phyloP scores from a whole-genome alignment of 2,329 filamentous ascomycete genomes.

The Cercospora berteroae region DNA sequence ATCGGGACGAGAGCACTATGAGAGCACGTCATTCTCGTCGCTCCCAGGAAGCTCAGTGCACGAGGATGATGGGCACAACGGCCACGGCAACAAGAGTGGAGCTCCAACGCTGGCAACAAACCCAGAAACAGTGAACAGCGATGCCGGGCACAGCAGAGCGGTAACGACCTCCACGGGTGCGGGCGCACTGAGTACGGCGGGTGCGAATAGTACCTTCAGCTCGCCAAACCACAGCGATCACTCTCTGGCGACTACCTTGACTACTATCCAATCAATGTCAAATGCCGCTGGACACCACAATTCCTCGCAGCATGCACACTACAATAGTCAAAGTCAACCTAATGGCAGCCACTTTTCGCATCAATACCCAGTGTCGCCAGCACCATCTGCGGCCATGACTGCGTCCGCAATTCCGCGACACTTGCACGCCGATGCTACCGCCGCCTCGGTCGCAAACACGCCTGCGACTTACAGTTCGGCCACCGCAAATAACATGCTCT shows the following conservation, averaged over 20 bases:
- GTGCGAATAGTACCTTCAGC: constrained; percentile 72
- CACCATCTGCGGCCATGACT: constrained; percentile 54
- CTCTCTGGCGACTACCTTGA: constrained; percentile 78
- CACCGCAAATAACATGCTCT: constrained; percentile 77
- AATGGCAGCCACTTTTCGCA: constrained; percentile 55
- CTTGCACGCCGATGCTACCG: constrained; percentile 50
- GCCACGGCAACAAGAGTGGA: constrained; percentile 67
- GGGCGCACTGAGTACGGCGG: constrained; percentile 61
- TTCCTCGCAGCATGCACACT: constrained; percentile 34
- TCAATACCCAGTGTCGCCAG: constrained; percentile 53
- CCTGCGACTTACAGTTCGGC: constrained; percentile 66
- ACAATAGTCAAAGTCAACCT: constrained; percentile 38
- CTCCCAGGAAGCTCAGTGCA: constrained; percentile 48
- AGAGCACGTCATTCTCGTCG: constrained; percentile 56
- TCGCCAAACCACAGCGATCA: constrained; percentile 78
- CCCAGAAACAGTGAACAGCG: constrained; percentile 70
- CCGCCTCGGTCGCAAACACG: constrained; percentile 10
- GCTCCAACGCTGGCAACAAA: constrained; percentile 83
- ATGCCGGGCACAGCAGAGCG: constrained; percentile 74
- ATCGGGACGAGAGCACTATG: constrained; percentile 22
- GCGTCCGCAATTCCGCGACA: constrained; percentile 72
- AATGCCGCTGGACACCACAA: constrained; percentile 37
- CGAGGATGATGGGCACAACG: constrained; percentile 54
- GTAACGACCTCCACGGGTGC: constrained; percentile 71
- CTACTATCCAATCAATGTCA: constrained; percentile 75